These are phyloP conservation scores for Fonsecaea pedrosoi DNA, from an alignment of 2,329 filamentous ascomycete genomes.

Conservation along the genomic window DNA sequence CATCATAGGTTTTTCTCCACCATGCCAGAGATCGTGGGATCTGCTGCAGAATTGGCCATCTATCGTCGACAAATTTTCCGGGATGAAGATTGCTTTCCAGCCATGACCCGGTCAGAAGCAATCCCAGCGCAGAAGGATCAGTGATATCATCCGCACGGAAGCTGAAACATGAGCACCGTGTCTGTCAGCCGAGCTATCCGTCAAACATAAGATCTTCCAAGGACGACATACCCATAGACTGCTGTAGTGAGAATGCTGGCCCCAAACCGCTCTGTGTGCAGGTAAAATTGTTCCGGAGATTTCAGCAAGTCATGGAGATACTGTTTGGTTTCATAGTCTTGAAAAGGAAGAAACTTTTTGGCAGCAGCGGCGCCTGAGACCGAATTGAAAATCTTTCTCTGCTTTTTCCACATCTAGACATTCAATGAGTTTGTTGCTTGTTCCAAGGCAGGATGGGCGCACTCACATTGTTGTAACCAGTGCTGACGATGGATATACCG, in stretches of 20 bases:
- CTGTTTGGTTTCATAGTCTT: conserved; percentile 15
- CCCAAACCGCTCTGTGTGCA: conserved; percentile 17
- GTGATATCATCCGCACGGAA: conserved; percentile 9
- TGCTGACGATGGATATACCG: background rate
- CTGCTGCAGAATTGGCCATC: conserved; percentile 23
- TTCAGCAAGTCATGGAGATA: conserved; percentile 17
- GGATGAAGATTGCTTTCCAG: too few relatives aligned
- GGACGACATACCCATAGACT: background rate
- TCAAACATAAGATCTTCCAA: too few relatives aligned
- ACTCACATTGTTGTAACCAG: background rate
- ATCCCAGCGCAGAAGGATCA: too few relatives aligned
- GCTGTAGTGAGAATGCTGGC: conserved; percentile 13
- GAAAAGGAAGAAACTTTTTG: conserved; percentile 8
- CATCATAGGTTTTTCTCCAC: conserved; percentile 18
- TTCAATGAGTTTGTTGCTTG: background rate
- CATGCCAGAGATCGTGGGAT: conserved; percentile 29
- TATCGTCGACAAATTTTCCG: too few relatives aligned
- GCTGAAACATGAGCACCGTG: too few relatives aligned
- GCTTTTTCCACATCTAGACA: background rate
- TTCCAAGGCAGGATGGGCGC: background rate
- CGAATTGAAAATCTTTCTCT: conserved; percentile 6
- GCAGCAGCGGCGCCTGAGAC: background rate
- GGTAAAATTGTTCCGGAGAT: conserved; percentile 9
- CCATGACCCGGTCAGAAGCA: too few relatives aligned
- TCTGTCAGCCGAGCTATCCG: too few relatives aligned